Conservation (phyloP, 345 rosid genomes). For the Eucalyptus virginea region DNA sequence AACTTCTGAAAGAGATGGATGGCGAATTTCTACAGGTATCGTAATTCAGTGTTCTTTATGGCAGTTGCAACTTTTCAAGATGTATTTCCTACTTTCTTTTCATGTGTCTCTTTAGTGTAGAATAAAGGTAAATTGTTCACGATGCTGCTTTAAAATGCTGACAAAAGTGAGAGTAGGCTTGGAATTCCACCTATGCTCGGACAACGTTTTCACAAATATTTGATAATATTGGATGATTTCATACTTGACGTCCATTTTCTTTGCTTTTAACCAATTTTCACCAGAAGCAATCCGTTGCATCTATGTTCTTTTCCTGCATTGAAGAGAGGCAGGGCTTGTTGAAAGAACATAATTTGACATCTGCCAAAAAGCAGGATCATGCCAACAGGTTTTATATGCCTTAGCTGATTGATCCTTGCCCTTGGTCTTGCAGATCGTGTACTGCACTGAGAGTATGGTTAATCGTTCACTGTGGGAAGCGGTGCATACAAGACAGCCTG, state of each 20-base stretch:
- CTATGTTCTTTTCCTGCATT: background rate
- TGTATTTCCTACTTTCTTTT: background rate
- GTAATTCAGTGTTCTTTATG: background rate
- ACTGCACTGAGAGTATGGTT: constrained; percentile 74
- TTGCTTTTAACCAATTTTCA: background rate
- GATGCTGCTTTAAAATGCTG: background rate
- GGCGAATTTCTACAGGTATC: constrained; percentile 84
- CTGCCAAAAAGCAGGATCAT: background rate
- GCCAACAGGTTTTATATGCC: background rate
- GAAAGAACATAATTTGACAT: background rate
- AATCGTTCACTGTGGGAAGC: constrained; percentile 64
- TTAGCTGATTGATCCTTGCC: background rate
- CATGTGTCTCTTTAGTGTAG: background rate
- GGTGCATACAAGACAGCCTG: constrained; percentile 57
- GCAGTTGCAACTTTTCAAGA: background rate
- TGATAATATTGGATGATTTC: background rate
- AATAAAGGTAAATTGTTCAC: background rate
- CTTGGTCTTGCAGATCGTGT: constrained; percentile 26
- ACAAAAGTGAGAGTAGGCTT: background rate
- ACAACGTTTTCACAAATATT: background rate
- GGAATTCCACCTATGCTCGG: background rate
- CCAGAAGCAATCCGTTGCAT: background rate
- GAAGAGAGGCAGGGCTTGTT: background rate
- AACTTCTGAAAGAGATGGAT: constrained; percentile 55
- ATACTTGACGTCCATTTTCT: background rate